These are phyloP conservation scores for Aspergillus saccharolyticus DNA, from an alignment of 495 filamentous ascomycete genomes.

Conservation along the genomic window DNA sequence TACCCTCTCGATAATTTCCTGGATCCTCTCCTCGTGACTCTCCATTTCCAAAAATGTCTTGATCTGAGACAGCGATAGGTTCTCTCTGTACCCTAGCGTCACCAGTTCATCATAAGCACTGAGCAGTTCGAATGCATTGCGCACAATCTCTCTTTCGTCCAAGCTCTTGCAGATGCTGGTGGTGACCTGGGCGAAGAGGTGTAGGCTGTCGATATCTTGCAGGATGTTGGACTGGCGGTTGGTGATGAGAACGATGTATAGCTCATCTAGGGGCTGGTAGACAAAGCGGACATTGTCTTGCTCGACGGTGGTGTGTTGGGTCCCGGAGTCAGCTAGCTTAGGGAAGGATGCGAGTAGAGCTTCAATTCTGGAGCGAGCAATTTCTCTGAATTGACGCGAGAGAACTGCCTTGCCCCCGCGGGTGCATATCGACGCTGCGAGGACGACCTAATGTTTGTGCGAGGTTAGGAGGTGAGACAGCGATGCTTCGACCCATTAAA, in stretches of 20 bases:
- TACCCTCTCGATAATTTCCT: constrained; percentile 93
- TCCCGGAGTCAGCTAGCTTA: constrained; percentile 89
- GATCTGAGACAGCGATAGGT: constrained; percentile 89
- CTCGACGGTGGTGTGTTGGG: constrained; percentile 95
- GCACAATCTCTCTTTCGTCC: constrained; percentile 89
- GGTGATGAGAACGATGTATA: constrained; percentile 99
- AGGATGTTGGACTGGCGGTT: constrained; percentile 99
- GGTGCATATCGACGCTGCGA: constrained; percentile 98
- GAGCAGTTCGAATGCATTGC: constrained; percentile 92
- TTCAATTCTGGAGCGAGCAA: constrained; percentile 92
- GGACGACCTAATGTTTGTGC: constrained; percentile 70
- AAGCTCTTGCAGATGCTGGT: constrained; percentile 92
- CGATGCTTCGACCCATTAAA: neutral
- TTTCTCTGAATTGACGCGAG: constrained; percentile 93
- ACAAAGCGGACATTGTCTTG: constrained; percentile 99
- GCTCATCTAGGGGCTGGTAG: constrained; percentile 96
- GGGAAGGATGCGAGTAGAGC: constrained; percentile 94
- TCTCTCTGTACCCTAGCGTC: constrained; percentile 91
- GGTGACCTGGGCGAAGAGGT: constrained; percentile 95
- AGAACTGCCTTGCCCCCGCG: constrained; percentile 95
- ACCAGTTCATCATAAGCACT: constrained; percentile 96
- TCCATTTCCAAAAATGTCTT: constrained; percentile 99
- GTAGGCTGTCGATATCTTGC: constrained; percentile 96
- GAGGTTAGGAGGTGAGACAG: constrained; percentile 18
- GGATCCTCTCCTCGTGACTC: constrained; percentile 95